These are phyloP conservation scores for Penicillium sp. DNA, from an alignment of 2,329 filamentous ascomycete genomes.

Conservation along the genomic window DNA sequence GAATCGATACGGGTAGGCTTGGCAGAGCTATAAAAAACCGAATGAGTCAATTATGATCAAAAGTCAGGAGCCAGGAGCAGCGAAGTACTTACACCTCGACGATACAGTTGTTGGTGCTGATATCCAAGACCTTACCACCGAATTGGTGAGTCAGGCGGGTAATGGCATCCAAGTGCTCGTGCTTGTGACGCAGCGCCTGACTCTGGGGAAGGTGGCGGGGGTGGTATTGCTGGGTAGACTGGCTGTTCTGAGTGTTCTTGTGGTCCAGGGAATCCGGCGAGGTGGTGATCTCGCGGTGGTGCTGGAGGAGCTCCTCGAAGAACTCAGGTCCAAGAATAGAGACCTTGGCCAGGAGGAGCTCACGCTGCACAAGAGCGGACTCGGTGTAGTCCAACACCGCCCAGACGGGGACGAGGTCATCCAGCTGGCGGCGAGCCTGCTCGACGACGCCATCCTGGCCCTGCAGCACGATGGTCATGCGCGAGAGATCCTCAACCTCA, in stretches of 20 bases:
- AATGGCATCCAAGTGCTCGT: constrained; percentile 93
- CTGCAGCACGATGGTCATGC: constrained; percentile 97
- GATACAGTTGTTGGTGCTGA: constrained; percentile 97
- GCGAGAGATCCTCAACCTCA: constrained; percentile 91
- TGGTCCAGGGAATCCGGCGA: constrained; percentile 40
- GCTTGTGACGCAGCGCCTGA: constrained; percentile 91
- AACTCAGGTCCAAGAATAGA: constrained; percentile 96
- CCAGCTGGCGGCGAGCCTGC: constrained; percentile 89
- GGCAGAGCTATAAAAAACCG: constrained; percentile 60
- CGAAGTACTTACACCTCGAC: constrained; percentile 77
- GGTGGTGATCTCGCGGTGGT: constrained; percentile 85
- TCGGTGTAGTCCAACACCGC: constrained; percentile 94
- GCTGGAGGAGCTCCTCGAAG: constrained; percentile 92
- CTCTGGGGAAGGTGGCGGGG: constrained; percentile 80
- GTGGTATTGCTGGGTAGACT: constrained; percentile 59
- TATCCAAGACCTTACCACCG: constrained; percentile 93
- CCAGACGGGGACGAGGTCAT: constrained; percentile 97
- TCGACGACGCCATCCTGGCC: constrained; percentile 97
- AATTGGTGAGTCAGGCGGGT: constrained; percentile 97
- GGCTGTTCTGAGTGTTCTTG: constrained; percentile 15
- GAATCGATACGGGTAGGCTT: constrained; percentile 93
- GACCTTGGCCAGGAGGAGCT: constrained; percentile 91
- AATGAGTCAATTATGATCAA: constrained; percentile 4
- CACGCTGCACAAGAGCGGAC: constrained; percentile 88
- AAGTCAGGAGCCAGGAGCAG: not conserved